Evolutionary conservation across 176 grass and related monocot genomes (phyloP).

Genomic region (Calamus simplicifolius): DNA sequence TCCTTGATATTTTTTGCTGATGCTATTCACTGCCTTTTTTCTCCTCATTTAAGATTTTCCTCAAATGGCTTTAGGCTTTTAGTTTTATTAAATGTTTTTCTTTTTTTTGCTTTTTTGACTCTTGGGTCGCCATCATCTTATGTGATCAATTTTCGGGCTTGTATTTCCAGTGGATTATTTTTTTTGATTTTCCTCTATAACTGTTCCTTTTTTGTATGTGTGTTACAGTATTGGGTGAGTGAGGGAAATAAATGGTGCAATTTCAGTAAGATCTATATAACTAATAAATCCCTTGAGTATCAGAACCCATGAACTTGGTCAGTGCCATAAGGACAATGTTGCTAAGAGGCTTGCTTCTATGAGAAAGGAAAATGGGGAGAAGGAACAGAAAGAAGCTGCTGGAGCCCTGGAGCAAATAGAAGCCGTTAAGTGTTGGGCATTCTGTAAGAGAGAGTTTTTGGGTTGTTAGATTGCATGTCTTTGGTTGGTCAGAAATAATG

Average conservation of each 20-base stretch:
- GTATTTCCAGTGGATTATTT: no score
- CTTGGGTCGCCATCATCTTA: no score
- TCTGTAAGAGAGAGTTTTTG: background rate
- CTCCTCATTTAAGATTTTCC: no score
- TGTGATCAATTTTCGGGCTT: no score
- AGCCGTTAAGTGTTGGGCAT: constrained; percentile 38
- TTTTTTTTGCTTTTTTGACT: no score
- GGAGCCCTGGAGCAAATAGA: constrained; percentile 84
- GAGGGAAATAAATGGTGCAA: constrained; percentile 99
- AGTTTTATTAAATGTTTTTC: no score
- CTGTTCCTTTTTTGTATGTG: background rate
- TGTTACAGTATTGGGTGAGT: constrained; percentile 98
- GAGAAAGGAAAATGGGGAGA: constrained; percentile 84
- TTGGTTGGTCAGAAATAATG: no score
- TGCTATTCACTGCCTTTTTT: no score
- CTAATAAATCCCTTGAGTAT: constrained; percentile 77
- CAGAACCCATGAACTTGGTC: constrained; percentile 92
- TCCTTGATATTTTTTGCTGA: no score
- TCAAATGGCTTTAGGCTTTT: no score
- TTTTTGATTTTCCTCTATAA: background rate
- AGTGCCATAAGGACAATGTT: constrained; percentile 95
- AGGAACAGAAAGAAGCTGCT: constrained; percentile 66
- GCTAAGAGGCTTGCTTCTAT: constrained; percentile 55
- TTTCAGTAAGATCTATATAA: constrained; percentile 84
- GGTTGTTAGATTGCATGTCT: background rate